Conservation (phyloP, 192 early-diverging fungal genomes). For the Backusella tuberculispora region DNA sequence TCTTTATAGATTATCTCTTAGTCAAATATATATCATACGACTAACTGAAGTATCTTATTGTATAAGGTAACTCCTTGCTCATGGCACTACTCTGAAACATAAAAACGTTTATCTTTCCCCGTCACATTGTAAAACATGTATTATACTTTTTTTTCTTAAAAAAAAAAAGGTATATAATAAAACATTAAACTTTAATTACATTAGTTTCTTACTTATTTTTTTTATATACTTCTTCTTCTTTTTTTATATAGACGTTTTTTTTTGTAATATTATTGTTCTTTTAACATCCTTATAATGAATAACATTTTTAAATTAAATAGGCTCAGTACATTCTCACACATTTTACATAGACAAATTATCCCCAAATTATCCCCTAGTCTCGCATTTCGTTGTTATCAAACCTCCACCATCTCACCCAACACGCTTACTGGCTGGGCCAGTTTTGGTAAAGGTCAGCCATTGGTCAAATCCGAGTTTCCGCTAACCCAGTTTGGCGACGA, state of each 20-base stretch:
- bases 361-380: not conserved
- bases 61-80: not conserved
- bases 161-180: not conserved
- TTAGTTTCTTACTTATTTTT: not conserved
- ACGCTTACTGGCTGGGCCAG: not conserved
- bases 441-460: slow-evolving; percentile 11
- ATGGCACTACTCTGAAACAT: not conserved
- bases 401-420: not conserved
- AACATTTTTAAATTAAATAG: slow-evolving; percentile 5
- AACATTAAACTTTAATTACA: not conserved
- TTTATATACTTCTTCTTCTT: not conserved
- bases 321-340: not conserved
- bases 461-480: slow-evolving; percentile 1
- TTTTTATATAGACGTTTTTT: not conserved
- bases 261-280: too few relatives aligned
- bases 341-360: not conserved
- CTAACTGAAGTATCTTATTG: not conserved
- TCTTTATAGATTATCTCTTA: not conserved
- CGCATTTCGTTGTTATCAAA: not conserved
- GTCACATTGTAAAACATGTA: slow-evolving; percentile 3
- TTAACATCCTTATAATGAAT: not conserved
- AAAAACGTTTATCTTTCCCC: not conserved
- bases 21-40: slow-evolving; percentile 11
- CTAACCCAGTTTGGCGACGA: slow-evolving; percentile 28
- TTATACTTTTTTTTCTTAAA: not conserved